Base-by-base conservation (phyloP, 2,329 filamentous ascomycete species). In the Monilinia vaccinii-corymbosi region DNA sequence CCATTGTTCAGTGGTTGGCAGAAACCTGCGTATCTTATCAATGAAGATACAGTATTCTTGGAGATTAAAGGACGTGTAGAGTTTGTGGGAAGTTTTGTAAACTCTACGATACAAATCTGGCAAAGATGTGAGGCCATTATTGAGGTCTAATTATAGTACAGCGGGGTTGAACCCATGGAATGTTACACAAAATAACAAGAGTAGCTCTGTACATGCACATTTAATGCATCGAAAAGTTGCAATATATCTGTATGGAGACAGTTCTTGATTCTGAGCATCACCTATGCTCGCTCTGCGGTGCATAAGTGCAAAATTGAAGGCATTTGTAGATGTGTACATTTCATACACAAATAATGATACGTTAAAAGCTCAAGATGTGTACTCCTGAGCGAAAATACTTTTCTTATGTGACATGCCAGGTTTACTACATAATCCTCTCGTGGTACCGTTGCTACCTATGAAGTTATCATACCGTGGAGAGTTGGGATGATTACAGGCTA, bases 401-500 rank as follows among this genome's bases (percentile, higher is more conserved):
- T 9, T 14, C 21, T 14, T 40, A 2, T 10, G 13, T 1, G 10
- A 31, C 6, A 31, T 18, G 4, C 31, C 13, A 31, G 31, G 18
- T 31, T 31, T 21, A 2, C 3, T 4, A 9, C 7, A 21, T 31
- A 14, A 2, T 21, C n/a, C 10, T 10, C 23, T 16, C 6, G 11
- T 11, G 1, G n/a, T 6, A 3, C 1, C 21, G 13, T 2, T 13
- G 11, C 8, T 14, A 9, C 25, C 1, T 2, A 11, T 31, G 18
- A 9, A 10, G 28, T 14, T 2, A 9, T 53, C 4, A 42, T 6
- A 10, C n/a, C 14, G 8, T 21, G n/a, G n/a, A 10, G n/a, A 44
- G 1, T n/a, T 3, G n/a, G 25, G 25, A 31, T 18, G 18, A 42
- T 42, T 16, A 31, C 9, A 13, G 31, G 4, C 14, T 32, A 3